Conservation (phyloP, 164 flowering plant species). For the Houttuynia cordata region DNA sequence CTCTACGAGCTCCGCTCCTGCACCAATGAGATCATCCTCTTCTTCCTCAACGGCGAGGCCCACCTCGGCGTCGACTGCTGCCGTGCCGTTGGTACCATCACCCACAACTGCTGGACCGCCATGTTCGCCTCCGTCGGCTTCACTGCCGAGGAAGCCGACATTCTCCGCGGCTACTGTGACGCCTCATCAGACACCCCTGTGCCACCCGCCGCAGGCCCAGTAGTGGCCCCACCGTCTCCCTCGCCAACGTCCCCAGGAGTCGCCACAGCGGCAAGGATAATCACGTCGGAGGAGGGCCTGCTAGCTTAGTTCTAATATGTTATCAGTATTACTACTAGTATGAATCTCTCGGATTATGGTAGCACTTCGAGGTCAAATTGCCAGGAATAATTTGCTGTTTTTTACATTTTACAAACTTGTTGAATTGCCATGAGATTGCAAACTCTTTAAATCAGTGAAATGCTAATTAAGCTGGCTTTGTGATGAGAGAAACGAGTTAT, state of each 20-base stretch:
- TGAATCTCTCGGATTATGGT: no score
- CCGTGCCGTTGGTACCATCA: constrained; percentile 10
- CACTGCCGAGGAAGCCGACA: constrained; percentile 14
- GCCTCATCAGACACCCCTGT: not conserved
- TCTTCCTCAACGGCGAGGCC: constrained; percentile 20
- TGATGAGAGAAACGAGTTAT: no score
- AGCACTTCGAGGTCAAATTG: no score
- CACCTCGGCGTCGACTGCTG: constrained; percentile 17
- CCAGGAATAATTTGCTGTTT: no score
- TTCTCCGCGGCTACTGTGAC: constrained; percentile 18
- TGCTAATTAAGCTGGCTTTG: no score
- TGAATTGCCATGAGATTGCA: no score
- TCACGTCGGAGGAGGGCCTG: not conserved
- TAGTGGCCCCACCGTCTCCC: not conserved
- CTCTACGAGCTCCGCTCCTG: constrained; percentile 21
- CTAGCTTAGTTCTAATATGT: not conserved
- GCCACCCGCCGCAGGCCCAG: constrained; percentile 2
- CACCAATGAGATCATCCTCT: constrained; percentile 14
- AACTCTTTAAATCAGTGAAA: no score
- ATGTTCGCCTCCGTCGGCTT: constrained; percentile 15
- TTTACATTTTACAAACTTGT: no score
- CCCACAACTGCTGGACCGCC: constrained; percentile 18
- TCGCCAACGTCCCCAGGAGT: not conserved
- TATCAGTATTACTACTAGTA: not conserved
- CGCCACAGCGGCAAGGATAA: no score